Evolutionary conservation across 2,329 filamentous ascomycete genomes (phyloP).

Genomic region (Colletotrichum spaethianum): DNA sequence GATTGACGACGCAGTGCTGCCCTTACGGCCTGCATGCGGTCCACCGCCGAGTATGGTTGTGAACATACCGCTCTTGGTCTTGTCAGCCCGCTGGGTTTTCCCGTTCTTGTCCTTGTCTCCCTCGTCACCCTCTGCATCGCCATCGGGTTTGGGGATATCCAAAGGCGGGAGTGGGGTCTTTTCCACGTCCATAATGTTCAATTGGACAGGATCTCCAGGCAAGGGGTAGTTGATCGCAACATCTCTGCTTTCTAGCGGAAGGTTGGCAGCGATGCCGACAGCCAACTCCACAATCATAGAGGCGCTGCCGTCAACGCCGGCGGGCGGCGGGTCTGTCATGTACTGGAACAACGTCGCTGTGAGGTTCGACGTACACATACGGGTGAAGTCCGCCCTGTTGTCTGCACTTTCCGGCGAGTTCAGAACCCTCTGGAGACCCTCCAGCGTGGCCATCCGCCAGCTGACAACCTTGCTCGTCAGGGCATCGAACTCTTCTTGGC

Average conservation of each 20-base stretch:
- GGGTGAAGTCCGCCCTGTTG: conserved; percentile 78
- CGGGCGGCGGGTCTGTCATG: conserved; percentile 81
- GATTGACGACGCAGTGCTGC: conserved; percentile 50
- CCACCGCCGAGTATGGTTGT: conserved; percentile 44
- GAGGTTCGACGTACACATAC: conserved; percentile 77
- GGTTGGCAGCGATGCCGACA: conserved; percentile 85
- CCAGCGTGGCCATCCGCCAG: conserved; percentile 94
- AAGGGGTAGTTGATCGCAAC: conserved; percentile 89
- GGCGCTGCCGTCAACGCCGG: conserved; percentile 88
- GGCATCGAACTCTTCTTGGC: conserved; percentile 90
- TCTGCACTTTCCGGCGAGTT: conserved; percentile 75
- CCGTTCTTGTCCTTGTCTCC: conserved; percentile 60
- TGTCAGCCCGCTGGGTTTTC: conserved; percentile 56
- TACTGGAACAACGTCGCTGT: conserved; percentile 80
- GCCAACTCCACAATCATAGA: conserved; percentile 95
- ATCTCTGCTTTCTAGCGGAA: conserved; percentile 92
- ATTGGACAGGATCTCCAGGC: conserved; percentile 79
- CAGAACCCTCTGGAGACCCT: conserved; percentile 84
- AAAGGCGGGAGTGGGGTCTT: conserved; percentile 77
- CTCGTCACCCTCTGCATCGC: conserved; percentile 58
- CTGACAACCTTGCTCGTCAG: conserved; percentile 88
- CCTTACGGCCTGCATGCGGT: conserved; percentile 47
- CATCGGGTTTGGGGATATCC: conserved; percentile 55
- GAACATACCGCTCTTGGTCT: conserved; percentile 64
- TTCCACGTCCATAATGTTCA: conserved; percentile 89